phyloP scores from a whole-genome alignment of 2,329 filamentous ascomycete species.

The Neofusicoccum parvum region DNA sequence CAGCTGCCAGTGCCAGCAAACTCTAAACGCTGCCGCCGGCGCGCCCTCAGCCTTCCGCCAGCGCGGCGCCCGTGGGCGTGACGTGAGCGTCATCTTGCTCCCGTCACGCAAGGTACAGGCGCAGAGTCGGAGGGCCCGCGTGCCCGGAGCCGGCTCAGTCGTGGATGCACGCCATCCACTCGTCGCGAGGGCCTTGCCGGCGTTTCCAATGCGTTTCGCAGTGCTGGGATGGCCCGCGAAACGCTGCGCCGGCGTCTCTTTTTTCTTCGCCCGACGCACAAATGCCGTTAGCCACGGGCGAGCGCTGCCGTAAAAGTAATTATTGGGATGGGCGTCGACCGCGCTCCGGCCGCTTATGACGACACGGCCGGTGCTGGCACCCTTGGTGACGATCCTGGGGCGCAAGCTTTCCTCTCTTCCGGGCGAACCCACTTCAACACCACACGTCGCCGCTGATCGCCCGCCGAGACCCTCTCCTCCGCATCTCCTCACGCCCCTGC shows the following conservation, averaged over 20 bases:
- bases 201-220: conserved; percentile 8
- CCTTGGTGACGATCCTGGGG: conserved; percentile 15
- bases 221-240: not conserved
- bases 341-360: conserved; percentile 12
- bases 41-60: conserved; percentile 4
- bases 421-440: conserved; percentile 17
- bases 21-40: not conserved
- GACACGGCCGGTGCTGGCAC: conserved; percentile 13
- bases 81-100: not conserved
- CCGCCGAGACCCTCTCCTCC: conserved; percentile 16
- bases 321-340: conserved; percentile 7
- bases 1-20: not conserved
- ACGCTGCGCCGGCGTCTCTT: not conserved
- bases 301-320: conserved; percentile 5
- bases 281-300: conserved; percentile 6
- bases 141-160: not conserved
- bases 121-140: not conserved
- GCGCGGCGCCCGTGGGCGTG: not conserved
- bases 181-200: not conserved
- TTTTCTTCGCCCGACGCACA: conserved; percentile 6
- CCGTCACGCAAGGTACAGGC: conserved; percentile 5
- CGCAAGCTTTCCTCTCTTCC: conserved; percentile 8
- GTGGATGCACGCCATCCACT: conserved; percentile 9
- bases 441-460: conserved; percentile 19
- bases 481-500: conserved; percentile 1